Evolutionary conservation across 208 protist genomes (phyloP), one percentile per base, ranked within the genome.

Genomic region (Acanthamoeba rhysodes): DNA sequence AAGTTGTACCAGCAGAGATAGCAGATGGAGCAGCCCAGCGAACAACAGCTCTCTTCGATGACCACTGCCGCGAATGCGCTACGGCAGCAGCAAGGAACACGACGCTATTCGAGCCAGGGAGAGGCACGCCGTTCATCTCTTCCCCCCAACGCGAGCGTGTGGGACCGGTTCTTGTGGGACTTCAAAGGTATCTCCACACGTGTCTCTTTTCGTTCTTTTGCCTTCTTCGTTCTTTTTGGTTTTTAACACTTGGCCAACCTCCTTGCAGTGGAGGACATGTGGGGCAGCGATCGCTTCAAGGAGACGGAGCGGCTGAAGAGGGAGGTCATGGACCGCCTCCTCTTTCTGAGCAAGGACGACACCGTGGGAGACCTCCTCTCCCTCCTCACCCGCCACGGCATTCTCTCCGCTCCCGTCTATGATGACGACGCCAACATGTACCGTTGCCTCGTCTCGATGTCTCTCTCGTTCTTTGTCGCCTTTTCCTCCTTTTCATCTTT

Each of bases 351-450:
- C 45, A 82, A 20, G 34, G 74, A 82, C 74, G 74, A 82, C 45
- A 82, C 18, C 18, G 74, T 82, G 6, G 74, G 41, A 18, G 74
- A 82, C 45, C 6, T 82, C 27, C 74, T 82, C 22, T 82, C 74
- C 2, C 29, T 82, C 0, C 74, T 82, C 45, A 82, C 74, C 22
- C 7, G 70, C 27, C 32, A 72, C 20, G 41, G 64, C 24, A 70
- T 91, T 66, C 29, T 91, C 22, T 91, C 85, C 5, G 85, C 85
- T 1, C 85, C 85, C 5, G 45, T 91, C 34, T 91, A 91, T 41
- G 85, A 91, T 20, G 85, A 91, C 24, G 85, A 91, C 9, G 53
- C n/a, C 32, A 91, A 91, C 64, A 91, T 74, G 85, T 91, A n/a
- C 55, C 29, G 27, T 12, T 0, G 14, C 50, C 20, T 48, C 70